Evolutionary conservation across 2,329 filamentous ascomycete genomes (phyloP), one percentile per base, ranked within the genome.

Genomic region (Trichophyton benhamiae): DNA sequence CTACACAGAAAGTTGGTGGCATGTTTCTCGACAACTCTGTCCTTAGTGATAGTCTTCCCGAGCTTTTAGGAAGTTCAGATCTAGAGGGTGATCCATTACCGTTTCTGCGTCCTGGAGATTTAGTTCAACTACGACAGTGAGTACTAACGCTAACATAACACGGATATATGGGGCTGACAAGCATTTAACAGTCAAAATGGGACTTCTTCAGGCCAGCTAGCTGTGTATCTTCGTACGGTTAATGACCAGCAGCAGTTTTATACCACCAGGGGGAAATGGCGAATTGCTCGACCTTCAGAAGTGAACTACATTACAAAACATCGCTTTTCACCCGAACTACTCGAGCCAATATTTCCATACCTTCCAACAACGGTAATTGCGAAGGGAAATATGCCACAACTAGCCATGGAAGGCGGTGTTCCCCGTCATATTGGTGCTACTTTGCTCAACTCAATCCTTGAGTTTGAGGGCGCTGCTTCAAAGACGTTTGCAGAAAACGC

Each of bases 231-330:
- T 17, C 72, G 71, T 22, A 75, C 75, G 0, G 58, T 77, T 27
- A 69, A 72, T 20, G 72, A 71, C 58, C 75, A 76, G 58, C 71
- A 71, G 59, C 75, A 78, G 58, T 77, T 78, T 49, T 78, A 78
- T 57, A 76, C 73, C 1, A 65, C 67, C 8, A 67, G 72, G 62
- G 76, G 76, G 6, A 76, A 77, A 65, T 78, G 76, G 76, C 70
- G 76, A 3, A 67, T 76, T 20, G 71, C 69, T 38, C 66, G 65
- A 6, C 68, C 75, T 3, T 68, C 66, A 20, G 67, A 71, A 36
- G 69, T 82, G 6, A 75, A 77, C 53, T 83, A 79, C 66, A 74
- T 78, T 8, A 72, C 83, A 9, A 77, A 79, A 57, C 71, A 72
- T 25, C 82, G 80, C 65, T 74, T 80, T 8, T 70, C 78, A 30